phyloP scores from a whole-genome alignment of 257 asterid species.

The Solanum medicagineum region DNA sequence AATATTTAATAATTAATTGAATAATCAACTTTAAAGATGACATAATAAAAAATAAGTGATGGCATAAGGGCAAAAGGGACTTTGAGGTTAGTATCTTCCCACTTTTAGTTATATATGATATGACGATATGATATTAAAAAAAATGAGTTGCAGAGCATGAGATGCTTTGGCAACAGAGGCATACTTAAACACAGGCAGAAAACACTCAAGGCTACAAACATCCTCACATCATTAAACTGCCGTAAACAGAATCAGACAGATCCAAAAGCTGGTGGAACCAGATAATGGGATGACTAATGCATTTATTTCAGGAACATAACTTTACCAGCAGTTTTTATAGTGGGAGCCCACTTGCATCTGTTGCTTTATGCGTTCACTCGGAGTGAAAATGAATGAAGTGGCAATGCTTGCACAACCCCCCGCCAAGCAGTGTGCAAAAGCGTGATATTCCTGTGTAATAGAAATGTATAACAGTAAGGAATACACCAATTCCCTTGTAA shows the following conservation, averaged over 20 bases:
- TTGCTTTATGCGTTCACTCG: conserved; percentile 90
- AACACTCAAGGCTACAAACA: not conserved
- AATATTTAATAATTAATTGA: no score
- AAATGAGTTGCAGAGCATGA: not conserved
- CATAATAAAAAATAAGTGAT: no score
- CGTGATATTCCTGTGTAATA: conserved; percentile 48
- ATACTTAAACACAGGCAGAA: not conserved
- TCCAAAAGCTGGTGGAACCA: not conserved
- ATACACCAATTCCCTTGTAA: not conserved
- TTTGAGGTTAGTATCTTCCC: no score
- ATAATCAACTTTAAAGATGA: no score
- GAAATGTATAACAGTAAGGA: not conserved
- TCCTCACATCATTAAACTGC: not conserved
- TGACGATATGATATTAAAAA: no score
- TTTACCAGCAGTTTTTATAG: conserved; percentile 77
- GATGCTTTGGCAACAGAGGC: not conserved
- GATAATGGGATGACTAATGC: not conserved
- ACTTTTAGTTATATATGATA: no score
- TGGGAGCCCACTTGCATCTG: conserved; percentile 94
- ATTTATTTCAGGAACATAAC: not conserved
- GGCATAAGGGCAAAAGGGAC: no score
- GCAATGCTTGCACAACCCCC: conserved; percentile 96
- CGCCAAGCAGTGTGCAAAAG: conserved; percentile 80
- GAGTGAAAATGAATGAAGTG: conserved; percentile 89
- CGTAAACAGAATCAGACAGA: not conserved